Conservation (phyloP, 208 protist genomes). For the Leishmania mexicana region DNA sequence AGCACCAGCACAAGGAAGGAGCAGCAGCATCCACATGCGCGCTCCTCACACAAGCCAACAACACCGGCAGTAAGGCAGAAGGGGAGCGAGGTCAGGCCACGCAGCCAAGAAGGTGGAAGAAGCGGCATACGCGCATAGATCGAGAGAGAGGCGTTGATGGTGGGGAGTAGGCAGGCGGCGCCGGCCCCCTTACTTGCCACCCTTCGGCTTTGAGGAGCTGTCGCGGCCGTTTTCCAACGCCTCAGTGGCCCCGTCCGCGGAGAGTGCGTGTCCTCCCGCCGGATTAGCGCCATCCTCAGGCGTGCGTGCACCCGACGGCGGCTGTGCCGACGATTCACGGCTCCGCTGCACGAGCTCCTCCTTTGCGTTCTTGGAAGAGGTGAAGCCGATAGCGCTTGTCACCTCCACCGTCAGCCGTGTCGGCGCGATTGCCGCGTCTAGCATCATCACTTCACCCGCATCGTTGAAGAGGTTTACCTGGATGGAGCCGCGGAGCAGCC, state of each 20-base stretch:
- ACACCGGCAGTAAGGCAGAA: background rate
- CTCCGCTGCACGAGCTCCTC: conserved; percentile 33
- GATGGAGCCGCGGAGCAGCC: conserved; percentile 82
- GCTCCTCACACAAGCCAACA: background rate
- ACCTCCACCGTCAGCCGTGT: conserved; percentile 55
- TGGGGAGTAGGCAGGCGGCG: background rate
- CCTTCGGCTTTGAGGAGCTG: background rate
- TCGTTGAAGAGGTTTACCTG: conserved; percentile 85
- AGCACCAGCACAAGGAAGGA: background rate
- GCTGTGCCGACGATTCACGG: background rate
- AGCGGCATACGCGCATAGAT: background rate
- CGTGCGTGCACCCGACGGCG: background rate
- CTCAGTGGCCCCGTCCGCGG: background rate
- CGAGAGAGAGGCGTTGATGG: background rate
- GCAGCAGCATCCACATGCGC: background rate
- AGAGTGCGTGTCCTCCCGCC: background rate
- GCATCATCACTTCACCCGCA: conserved; percentile 56
- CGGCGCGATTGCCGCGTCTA: conserved; percentile 77
- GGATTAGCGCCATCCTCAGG: background rate
- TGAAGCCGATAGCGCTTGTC: conserved; percentile 21
- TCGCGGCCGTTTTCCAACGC: background rate
- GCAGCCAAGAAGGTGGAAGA: background rate
- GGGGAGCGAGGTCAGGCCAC: background rate
- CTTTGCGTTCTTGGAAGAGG: conserved; percentile 14
- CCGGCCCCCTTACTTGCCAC: background rate